Conservation (phyloP, 176 grass and related monocot genomes). For the Musa beccarii region DNA sequence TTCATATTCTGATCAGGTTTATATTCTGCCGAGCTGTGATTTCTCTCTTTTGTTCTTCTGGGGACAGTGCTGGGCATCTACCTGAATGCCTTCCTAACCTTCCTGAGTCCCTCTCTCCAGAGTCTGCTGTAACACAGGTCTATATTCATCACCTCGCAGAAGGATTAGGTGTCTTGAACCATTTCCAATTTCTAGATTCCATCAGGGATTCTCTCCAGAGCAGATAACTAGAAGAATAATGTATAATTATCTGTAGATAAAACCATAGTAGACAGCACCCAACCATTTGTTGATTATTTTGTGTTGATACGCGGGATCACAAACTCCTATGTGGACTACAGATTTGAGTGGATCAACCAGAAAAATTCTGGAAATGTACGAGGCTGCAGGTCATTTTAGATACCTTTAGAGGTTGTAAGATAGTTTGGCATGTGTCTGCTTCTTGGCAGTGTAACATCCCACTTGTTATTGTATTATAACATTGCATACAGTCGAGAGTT, state of each 20-base stretch:
- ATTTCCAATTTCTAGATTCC: constrained; percentile 51
- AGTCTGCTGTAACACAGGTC: constrained; percentile 37
- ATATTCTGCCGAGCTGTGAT: constrained; percentile 91
- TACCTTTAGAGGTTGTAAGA: background rate
- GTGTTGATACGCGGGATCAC: constrained; percentile 34
- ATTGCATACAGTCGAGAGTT: background rate
- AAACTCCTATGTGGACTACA: constrained; percentile 5
- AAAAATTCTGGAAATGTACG: background rate
- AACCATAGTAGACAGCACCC: constrained; percentile 76
- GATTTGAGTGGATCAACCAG: background rate
- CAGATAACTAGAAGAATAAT: constrained; percentile 33
- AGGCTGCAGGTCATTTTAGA: background rate
- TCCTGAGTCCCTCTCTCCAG: constrained; percentile 64
- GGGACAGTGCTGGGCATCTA: constrained; percentile 34
- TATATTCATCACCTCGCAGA: constrained; percentile 58
- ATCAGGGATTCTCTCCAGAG: constrained; percentile 23
- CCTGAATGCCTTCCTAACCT: constrained; percentile 75
- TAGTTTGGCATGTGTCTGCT: background rate
- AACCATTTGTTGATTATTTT: constrained; percentile 82
- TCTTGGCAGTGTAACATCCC: background rate
- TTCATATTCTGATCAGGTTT: constrained; percentile 49
- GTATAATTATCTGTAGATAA: constrained; percentile 72
- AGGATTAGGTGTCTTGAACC: constrained; percentile 55
- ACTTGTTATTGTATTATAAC: background rate
- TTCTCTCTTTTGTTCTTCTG: constrained; percentile 39